phyloP scores from a whole-genome alignment of 306 rosid species.

The Lathyrus tuberosus region DNA sequence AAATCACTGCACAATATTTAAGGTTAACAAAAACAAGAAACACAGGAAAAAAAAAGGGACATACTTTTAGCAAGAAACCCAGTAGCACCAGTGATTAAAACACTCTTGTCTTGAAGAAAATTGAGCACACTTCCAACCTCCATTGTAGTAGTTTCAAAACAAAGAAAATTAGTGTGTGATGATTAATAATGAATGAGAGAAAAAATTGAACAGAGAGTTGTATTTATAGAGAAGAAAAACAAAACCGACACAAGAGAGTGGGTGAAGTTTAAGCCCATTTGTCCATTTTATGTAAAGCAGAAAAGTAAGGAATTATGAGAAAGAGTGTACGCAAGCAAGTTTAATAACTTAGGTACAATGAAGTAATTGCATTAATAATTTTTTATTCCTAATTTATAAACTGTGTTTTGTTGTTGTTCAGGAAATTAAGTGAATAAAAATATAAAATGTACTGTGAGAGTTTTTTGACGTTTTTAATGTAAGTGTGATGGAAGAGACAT shows the following conservation, averaged over 20 bases:
- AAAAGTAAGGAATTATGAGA: neutral
- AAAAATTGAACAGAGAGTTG: neutral
- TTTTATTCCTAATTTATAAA: neutral
- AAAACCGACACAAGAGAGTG: neutral
- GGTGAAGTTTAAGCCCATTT: neutral
- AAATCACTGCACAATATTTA: neutral
- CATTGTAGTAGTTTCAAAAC: conserved; percentile 44
- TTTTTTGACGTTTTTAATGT: neutral
- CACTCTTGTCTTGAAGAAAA: conserved; percentile 59
- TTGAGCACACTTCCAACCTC: conserved; percentile 71
- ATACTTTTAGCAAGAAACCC: conserved; percentile 83
- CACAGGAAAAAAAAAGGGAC: neutral
- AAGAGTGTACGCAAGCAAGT: neutral
- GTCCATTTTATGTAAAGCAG: conserved; percentile 3
- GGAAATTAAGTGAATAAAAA: neutral
- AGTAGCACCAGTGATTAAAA: conserved; percentile 77
- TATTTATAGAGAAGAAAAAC: neutral
- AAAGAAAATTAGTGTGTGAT: neutral
- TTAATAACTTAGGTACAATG: neutral
- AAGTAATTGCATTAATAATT: neutral
- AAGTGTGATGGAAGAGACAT: neutral
- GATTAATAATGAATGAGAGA: neutral
- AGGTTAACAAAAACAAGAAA: neutral
- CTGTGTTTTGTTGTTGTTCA: neutral
- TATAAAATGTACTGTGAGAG: neutral